phyloP scores from a whole-genome alignment of 768 basidiomycete species.

The Tylopilus vinaceipallidus region DNA sequence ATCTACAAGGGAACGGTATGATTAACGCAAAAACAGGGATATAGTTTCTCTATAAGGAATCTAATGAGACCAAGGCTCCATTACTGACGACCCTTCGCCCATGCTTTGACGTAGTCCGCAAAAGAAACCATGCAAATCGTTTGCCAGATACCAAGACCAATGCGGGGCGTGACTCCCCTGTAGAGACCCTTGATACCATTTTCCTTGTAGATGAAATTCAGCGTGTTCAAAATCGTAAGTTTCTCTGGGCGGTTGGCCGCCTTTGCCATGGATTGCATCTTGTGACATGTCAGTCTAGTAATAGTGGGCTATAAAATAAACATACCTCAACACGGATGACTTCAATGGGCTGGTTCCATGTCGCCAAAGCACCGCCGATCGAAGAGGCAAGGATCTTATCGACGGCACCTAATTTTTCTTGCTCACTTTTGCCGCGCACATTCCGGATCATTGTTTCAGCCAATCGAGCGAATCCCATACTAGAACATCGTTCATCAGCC shows the following conservation, averaged over 20 bases:
- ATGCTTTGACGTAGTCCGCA: slow-evolving; percentile 91
- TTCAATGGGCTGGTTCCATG: slow-evolving; percentile 99
- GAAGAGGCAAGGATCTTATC: slow-evolving; percentile 91
- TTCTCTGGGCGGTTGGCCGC: slow-evolving; percentile 81
- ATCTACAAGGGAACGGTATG: slow-evolving; percentile 11
- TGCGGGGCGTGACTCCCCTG: slow-evolving; percentile 95
- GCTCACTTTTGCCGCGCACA: slow-evolving; percentile 73
- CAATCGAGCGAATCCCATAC: slow-evolving; percentile 95
- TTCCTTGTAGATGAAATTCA: slow-evolving; percentile 93
- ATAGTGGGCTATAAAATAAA: neutral
- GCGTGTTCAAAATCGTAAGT: slow-evolving; percentile 86
- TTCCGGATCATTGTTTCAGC: slow-evolving; percentile 80
- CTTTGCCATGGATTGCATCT: slow-evolving; percentile 99
- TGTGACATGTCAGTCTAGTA: slow-evolving; percentile 11
- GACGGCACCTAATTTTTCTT: slow-evolving; percentile 65
- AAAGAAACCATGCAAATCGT: slow-evolving; percentile 99
- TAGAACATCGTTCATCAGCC: slow-evolving; percentile 33
- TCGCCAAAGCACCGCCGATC: slow-evolving; percentile 91
- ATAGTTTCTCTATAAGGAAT: slow-evolving; percentile 24
- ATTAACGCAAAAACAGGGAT: slow-evolving; percentile 16
- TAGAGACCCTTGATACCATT: slow-evolving; percentile 97
- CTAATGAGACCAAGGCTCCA: slow-evolving; percentile 1
- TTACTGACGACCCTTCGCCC: slow-evolving; percentile 52
- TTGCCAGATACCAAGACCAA: slow-evolving; percentile 95
- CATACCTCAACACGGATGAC: slow-evolving; percentile 92